Evolutionary conservation across 371 early-diverging fungal species (phyloP).

Genomic region (Rhizopus delemar): DNA sequence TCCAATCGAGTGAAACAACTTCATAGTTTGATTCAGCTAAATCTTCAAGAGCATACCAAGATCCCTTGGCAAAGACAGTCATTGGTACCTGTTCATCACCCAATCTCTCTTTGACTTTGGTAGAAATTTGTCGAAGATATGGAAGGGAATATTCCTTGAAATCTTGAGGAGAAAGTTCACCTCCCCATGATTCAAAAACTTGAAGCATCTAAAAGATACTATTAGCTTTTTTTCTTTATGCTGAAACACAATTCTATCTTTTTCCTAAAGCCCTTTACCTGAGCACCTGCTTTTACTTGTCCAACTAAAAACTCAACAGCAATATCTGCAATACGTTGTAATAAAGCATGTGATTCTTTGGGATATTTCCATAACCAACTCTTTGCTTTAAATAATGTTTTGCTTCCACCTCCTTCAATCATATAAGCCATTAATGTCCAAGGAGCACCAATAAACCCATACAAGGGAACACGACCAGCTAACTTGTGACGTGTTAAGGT

Average conservation of each 20-base stretch:
- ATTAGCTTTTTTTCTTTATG: neutral
- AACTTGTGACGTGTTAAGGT: conserved; percentile 87
- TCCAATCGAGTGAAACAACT: conserved; percentile 91
- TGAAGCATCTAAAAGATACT: conserved; percentile 73
- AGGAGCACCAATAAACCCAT: conserved; percentile 96
- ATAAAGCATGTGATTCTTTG: conserved; percentile 76
- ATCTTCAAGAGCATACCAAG: conserved; percentile 80
- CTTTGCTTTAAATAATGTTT: conserved; percentile 87
- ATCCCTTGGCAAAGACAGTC: conserved; percentile 90
- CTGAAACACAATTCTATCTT: neutral
- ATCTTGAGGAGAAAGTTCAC: conserved; percentile 84
- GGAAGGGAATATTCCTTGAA: conserved; percentile 87
- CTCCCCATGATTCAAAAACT: conserved; percentile 97
- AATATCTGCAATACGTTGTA: conserved; percentile 82
- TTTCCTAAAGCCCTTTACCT: conserved; percentile 52
- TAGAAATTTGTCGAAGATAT: conserved; percentile 81
- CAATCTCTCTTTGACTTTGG: conserved; percentile 66
- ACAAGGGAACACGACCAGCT: conserved; percentile 87
- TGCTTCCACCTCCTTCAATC: conserved; percentile 98
- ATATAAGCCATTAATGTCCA: conserved; percentile 98
- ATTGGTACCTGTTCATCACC: conserved; percentile 71
- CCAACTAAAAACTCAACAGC: conserved; percentile 84
- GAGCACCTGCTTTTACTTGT: conserved; percentile 97
- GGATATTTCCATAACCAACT: conserved; percentile 86
- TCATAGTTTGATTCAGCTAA: conserved; percentile 76